Evolutionary conservation across 2,329 filamentous ascomycete genomes (phyloP).

Genomic region (Colletotrichum sp.): DNA sequence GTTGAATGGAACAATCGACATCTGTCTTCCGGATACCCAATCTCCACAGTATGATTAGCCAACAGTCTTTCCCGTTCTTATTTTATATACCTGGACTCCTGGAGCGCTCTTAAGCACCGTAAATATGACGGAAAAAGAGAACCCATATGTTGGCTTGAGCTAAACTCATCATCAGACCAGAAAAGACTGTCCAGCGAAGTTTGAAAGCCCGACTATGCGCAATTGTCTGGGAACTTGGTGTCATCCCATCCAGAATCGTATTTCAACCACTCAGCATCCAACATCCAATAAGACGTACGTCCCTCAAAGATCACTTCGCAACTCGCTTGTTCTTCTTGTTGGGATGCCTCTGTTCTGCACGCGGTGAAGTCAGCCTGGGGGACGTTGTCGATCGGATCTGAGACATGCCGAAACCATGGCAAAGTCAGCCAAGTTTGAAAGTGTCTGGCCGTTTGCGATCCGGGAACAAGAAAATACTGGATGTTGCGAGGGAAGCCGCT

Average conservation of each 20-base stretch:
- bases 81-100: not conserved
- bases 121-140: not conserved
- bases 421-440: not conserved
- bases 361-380: not conserved
- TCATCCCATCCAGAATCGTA: not conserved
- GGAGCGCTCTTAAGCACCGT: not conserved
- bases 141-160: not conserved
- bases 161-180: not conserved
- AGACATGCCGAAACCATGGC: not conserved
- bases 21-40: not conserved
- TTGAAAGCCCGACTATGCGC: not conserved
- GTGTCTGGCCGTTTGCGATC: not conserved
- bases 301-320: not conserved
- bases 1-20: not conserved
- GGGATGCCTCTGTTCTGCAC: not conserved
- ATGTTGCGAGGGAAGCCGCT: not conserved
- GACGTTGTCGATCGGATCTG: not conserved
- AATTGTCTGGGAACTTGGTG: not conserved
- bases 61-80: not conserved
- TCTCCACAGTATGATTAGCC: not conserved
- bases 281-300: not conserved
- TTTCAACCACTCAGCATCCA: not conserved
- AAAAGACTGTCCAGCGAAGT: not conserved
- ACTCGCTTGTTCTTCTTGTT: not conserved
- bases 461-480: not conserved